phyloP scores from a whole-genome alignment of 2,329 filamentous ascomycete species.

The Aspergillus viridinutans region DNA sequence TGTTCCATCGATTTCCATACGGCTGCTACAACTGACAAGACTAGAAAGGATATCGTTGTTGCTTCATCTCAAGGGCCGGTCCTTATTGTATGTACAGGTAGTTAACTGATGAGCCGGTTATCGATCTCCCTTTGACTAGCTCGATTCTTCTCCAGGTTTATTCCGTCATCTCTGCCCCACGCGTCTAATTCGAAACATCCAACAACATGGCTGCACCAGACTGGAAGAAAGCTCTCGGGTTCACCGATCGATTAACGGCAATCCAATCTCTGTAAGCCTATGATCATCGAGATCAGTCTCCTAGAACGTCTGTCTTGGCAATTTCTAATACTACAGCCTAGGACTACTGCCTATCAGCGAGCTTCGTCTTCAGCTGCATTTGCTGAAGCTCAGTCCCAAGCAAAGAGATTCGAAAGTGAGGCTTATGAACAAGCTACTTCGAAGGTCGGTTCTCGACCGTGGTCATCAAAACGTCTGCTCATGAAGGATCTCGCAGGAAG shows the following conservation, averaged over 20 bases:
- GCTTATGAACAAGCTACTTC: conserved; percentile 36
- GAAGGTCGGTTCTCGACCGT: conserved; percentile 25
- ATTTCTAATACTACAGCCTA: conserved; percentile 25
- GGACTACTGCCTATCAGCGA: conserved; percentile 47
- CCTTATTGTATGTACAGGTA: neutral
- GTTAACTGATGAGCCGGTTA: neutral
- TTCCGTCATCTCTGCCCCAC: conserved; percentile 23
- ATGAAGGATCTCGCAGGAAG: conserved; percentile 46
- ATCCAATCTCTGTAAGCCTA: conserved; percentile 59
- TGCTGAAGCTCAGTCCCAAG: conserved; percentile 51
- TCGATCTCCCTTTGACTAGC: neutral
- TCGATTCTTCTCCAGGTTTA: conserved; percentile 1
- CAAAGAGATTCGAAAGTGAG: conserved; percentile 59
- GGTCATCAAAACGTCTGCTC: conserved; percentile 4
- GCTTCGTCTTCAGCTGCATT: conserved; percentile 43
- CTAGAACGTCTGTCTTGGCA: neutral
- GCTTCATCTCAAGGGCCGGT: neutral
- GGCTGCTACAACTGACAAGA: conserved; percentile 3
- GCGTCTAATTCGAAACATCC: neutral
- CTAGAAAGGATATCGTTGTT: neutral
- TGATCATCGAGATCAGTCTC: neutral
- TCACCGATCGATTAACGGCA: conserved; percentile 58
- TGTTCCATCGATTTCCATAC: conserved; percentile 2
- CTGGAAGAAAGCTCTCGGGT: conserved; percentile 54
- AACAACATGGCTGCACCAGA: conserved; percentile 38